Base-by-base conservation (phyloP, 2,329 filamentous ascomycete species). In the Thielaviopsis punctulata region DNA sequence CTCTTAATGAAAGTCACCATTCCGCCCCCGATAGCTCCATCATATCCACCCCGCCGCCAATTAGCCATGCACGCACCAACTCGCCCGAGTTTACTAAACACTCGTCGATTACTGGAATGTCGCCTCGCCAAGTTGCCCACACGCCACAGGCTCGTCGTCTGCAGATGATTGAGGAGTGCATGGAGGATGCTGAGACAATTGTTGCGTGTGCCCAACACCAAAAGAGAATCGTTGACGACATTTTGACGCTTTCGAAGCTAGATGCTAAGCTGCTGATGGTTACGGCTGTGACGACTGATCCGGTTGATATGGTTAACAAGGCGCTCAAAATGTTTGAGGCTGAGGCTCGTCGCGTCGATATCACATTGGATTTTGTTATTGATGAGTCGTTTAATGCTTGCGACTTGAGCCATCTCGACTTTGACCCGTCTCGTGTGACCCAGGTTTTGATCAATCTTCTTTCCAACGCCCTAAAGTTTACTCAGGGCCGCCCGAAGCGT, bases 391-490 rank as follows among this genome's bases (percentile, higher is more conserved):
- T 80, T 60, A 67, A 67, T 3, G 65, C 72, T 1, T 67, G 80
- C 1, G 66, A 66, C 0, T 67, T 84, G 30, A 76, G 82, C 33
- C 87, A 79, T 70, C 76, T 88, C 2, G 66, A 72, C 30, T 65
- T 87, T 24, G 86, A 90, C 61, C 81, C 85, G 0, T 83, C 80
- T 15, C 74, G 85, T 22, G 78, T 90, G 48, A 74, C 84, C 49
- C 85, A 90, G 63, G 82, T 89, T 1, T 69, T 89, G 3, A 87
- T 90, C 62, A 90, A 90, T 59, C 71, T 90, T 1, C 75, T 85
- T 8, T 86, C 84, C 7, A 90, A 90, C 59, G 83, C 84, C 0
- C 80, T 90, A 63, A 90, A 90, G 60, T 90, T 89, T 61, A 90
- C 86, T 1, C 79, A 79, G 33, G 72, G 72, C 0, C 76, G 80